These are phyloP conservation scores for Yamadazyma conglobata DNA, from an alignment of 1,139 yeast genomes.

Conservation along the genomic window DNA sequence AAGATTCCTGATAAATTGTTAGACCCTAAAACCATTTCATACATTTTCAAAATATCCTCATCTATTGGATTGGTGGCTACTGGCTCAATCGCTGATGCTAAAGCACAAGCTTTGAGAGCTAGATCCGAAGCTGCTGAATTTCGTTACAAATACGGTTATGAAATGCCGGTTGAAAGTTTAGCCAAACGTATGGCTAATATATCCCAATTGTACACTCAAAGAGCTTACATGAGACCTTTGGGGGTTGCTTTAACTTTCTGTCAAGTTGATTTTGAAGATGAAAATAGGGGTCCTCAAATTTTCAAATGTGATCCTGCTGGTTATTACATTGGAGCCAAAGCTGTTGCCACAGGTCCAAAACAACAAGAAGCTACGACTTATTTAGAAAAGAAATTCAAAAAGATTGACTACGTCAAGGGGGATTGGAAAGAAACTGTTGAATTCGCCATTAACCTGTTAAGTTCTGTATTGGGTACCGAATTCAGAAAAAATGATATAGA, in stretches of 20 bases:
- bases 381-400: conserved; percentile 88
- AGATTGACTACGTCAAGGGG: conserved; percentile 67
- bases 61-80: conserved; percentile 89
- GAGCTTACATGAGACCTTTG: conserved; percentile 98
- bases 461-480: conserved; percentile 86
- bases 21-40: conserved; percentile 81
- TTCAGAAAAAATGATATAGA: conserved; percentile 91
- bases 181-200: conserved; percentile 95
- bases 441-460: conserved; percentile 79
- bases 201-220: conserved; percentile 92
- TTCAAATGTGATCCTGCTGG: conserved; percentile 98
- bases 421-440: conserved; percentile 90
- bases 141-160: conserved; percentile 91
- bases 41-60: conserved; percentile 77
- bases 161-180: conserved; percentile 91
- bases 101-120: conserved; percentile 87
- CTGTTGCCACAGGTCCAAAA: conserved; percentile 94
- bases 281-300: conserved; percentile 84
- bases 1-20: conserved; percentile 93
- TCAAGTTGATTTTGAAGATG: conserved; percentile 67
- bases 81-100: conserved; percentile 95
- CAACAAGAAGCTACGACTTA: conserved; percentile 93
- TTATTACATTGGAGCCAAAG: conserved; percentile 86
- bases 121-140: conserved; percentile 93
- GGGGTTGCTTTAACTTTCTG: conserved; percentile 91